Conservation (phyloP, 768 basidiomycete species). For the Rhodotorula taiwanensis region DNA sequence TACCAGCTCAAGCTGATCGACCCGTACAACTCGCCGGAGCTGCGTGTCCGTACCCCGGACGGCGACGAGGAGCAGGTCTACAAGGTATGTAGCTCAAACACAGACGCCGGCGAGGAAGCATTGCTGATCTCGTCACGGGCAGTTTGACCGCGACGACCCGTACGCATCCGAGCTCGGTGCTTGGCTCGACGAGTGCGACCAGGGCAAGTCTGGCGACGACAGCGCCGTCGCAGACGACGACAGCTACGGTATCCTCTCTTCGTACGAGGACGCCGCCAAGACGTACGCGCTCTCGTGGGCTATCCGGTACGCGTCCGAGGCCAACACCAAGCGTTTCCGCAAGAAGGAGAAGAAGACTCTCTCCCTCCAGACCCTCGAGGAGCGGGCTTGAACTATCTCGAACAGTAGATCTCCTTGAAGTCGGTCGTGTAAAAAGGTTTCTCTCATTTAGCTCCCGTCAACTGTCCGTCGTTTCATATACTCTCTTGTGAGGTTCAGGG, state of each 20-base stretch:
- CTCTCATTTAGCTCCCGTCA: background rate
- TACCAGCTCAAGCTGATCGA: constrained; percentile 59
- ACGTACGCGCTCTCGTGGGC: constrained; percentile 41
- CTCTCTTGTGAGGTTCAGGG: constrained; percentile 17
- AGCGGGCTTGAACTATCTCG: background rate
- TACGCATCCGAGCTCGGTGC: constrained; percentile 24
- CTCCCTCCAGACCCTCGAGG: too few relatives aligned
- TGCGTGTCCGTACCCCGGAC: constrained; percentile 60
- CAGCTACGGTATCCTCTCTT: constrained; percentile 27
- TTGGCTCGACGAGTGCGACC: constrained; percentile 39
- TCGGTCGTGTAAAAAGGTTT: too few relatives aligned
- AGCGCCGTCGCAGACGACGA: constrained; percentile 38
- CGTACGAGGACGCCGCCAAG: constrained; percentile 38
- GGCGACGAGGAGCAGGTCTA: constrained; percentile 38
- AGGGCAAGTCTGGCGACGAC: background rate
- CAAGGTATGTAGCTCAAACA: constrained; percentile 29
- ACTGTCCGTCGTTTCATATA: background rate
- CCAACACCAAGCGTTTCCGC: constrained; percentile 23
- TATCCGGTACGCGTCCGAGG: constrained; percentile 34
- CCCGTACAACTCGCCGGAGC: constrained; percentile 84
- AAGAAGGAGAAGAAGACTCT: constrained; percentile 16
- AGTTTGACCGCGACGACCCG: constrained; percentile 34
- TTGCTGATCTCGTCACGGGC: background rate
- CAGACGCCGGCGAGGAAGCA: background rate
- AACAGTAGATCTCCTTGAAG: too few relatives aligned